Conservation (phyloP, 768 basidiomycete genomes). For the Russula ochroleuca region DNA sequence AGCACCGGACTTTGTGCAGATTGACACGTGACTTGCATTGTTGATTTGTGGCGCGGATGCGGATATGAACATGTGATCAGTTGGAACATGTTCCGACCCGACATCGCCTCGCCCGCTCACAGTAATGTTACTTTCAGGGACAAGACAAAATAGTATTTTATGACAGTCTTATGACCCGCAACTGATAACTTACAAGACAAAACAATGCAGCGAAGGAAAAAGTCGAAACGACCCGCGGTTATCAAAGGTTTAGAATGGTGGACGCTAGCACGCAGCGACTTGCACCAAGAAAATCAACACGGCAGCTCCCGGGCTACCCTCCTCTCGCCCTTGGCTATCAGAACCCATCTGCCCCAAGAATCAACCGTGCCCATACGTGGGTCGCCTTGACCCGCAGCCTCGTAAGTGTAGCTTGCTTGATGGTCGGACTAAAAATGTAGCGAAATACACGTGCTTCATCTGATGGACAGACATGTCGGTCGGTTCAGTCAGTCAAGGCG, state of each 20-base stretch:
- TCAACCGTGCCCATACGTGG: neutral
- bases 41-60: too few species aligned
- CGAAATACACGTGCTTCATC: constrained; percentile 1
- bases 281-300: neutral
- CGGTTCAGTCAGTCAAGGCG: neutral
- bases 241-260: neutral
- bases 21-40: neutral
- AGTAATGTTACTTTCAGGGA: too few species aligned
- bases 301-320: neutral
- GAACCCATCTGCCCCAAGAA: constrained; percentile 5
- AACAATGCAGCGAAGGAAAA: neutral
- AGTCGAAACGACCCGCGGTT: neutral
- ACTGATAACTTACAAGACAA: neutral
- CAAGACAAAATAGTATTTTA: too few species aligned
- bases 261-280: neutral
- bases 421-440: neutral
- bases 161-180: too few species aligned
- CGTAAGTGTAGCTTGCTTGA: neutral
- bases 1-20: neutral
- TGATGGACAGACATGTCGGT: neutral
- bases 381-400: neutral
- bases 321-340: neutral
- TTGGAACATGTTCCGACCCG: too few species aligned
- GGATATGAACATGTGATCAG: too few species aligned
- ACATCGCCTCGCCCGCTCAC: too few species aligned